Percentiles rank a stretch among this genome's conserved stretches.
Evolutionary conservation across 441 rosid genomes (phyloP).

Genomic region (Adansonia gregorii): DNA sequence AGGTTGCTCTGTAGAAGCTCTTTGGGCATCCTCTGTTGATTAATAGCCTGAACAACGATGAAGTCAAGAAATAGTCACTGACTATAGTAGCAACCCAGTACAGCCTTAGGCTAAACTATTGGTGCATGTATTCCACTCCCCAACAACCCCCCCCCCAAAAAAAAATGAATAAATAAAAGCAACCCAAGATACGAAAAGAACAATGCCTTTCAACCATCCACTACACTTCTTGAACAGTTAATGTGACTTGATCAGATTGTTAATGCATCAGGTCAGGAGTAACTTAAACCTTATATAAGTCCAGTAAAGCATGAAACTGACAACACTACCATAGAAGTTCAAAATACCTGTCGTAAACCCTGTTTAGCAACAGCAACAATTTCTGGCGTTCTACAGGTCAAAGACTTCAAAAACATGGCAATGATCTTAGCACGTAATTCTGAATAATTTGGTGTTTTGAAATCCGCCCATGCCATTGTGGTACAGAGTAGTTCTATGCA

Average conservation of each 20-base stretch:
- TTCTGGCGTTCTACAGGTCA: conserved; percentile 92
- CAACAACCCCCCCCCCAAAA: background rate
- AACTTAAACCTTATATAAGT: background rate
- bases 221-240: background rate
- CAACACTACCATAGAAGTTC: background rate
- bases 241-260: background rate
- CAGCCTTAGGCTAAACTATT: background rate
- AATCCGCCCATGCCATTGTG: conserved; percentile 98
- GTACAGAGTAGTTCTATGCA: conserved; percentile 96
- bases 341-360: background rate
- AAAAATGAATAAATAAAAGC: background rate
- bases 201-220: background rate
- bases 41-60: conserved; percentile 70
- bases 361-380: conserved; percentile 77
- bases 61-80: conserved; percentile 15
- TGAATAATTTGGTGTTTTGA: conserved; percentile 78
- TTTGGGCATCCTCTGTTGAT: conserved; percentile 98
- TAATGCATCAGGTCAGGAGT: background rate
- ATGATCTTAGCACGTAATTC: conserved; percentile 94
- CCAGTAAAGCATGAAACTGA: conserved; percentile 21
- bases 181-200: background rate
- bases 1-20: conserved; percentile 99
- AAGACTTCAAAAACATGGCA: conserved; percentile 95
- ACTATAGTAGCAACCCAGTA: conserved; percentile 19
- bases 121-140: background rate